Conservation (phyloP, 1,139 yeast genomes). For the Hyphopichia fennica region DNA sequence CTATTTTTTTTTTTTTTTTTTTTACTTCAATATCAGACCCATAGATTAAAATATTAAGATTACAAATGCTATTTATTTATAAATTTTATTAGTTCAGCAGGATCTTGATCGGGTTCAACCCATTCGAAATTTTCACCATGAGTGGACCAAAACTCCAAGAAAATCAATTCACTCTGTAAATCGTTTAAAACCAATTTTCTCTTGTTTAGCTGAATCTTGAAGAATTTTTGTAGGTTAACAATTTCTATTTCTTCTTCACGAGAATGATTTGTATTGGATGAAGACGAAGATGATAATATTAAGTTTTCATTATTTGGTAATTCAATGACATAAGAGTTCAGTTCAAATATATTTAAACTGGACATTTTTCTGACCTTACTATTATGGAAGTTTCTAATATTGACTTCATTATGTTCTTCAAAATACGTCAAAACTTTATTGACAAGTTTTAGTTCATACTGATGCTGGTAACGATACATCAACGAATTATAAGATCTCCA, state of each 20-base stretch:
- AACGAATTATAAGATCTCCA: conserved; percentile 35
- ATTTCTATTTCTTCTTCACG: conserved; percentile 4
- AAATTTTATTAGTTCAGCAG: conserved; percentile 27
- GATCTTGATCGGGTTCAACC: conserved; percentile 53
- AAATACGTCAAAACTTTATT: conserved; percentile 37
- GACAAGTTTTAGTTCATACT: conserved; percentile 28
- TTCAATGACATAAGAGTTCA: conserved; percentile 30
- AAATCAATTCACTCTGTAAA: conserved; percentile 34
- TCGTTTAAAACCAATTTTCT: conserved; percentile 34
- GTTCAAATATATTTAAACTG: conserved; percentile 17
- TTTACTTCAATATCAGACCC: background rate
- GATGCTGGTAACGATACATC: conserved; percentile 21
- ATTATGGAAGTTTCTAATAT: conserved; percentile 38
- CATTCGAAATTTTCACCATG: conserved; percentile 41
- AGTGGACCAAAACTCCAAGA: conserved; percentile 37
- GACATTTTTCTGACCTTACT: conserved; percentile 27
- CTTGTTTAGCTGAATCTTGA: conserved; percentile 25
- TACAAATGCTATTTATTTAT: background rate
- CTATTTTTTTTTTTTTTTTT: background rate
- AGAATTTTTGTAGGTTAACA: conserved; percentile 13
- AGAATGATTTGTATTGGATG: background rate
- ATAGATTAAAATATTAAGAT: background rate
- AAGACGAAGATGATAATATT: conserved; percentile 1
- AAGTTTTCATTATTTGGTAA: conserved; percentile 13
- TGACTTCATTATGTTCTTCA: conserved; percentile 43